These are phyloP conservation scores for Penicillium macrosclerotiorum DNA, from an alignment of 495 filamentous ascomycete species.

Conservation along the genomic window DNA sequence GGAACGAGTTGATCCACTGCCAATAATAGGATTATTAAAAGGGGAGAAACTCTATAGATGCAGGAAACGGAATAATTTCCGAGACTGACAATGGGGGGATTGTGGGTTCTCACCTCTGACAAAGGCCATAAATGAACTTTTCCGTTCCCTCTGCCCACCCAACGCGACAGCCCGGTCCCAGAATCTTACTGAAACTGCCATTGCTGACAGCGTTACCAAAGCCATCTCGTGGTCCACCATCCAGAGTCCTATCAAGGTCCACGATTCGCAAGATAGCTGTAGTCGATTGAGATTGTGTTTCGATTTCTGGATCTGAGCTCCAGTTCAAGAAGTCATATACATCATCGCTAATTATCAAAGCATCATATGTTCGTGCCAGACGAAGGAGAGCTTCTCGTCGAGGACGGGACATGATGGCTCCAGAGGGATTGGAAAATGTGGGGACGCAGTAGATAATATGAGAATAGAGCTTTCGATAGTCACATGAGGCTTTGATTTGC, in stretches of 20 bases:
- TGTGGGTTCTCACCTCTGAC: conserved; percentile 54
- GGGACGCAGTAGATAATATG: conserved; percentile 74
- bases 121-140: conserved; percentile 55
- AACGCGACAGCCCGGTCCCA: conserved; percentile 62
- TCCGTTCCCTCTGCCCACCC: conserved; percentile 68
- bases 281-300: not conserved
- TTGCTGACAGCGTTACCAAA: conserved; percentile 72
- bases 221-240: conserved; percentile 35
- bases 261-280: conserved; percentile 52
- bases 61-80: conserved; percentile 26
- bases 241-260: conserved; percentile 57
- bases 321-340: conserved; percentile 76
- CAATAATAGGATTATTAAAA: conserved; percentile 26
- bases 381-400: conserved; percentile 53
- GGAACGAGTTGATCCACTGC: conserved; percentile 58
- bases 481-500: conserved; percentile 22
- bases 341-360: conserved; percentile 68
- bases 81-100: too few relatives aligned
- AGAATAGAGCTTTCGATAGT: conserved; percentile 58
- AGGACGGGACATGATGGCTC: conserved; percentile 55
- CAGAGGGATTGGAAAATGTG: conserved; percentile 66
- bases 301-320: conserved; percentile 20
- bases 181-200: conserved; percentile 69
- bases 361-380: conserved; percentile 61
- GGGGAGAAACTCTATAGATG: not conserved